Base-by-base conservation (phyloP, 176 grass and related monocot species). In the Cenchrus fungigraminus region DNA sequence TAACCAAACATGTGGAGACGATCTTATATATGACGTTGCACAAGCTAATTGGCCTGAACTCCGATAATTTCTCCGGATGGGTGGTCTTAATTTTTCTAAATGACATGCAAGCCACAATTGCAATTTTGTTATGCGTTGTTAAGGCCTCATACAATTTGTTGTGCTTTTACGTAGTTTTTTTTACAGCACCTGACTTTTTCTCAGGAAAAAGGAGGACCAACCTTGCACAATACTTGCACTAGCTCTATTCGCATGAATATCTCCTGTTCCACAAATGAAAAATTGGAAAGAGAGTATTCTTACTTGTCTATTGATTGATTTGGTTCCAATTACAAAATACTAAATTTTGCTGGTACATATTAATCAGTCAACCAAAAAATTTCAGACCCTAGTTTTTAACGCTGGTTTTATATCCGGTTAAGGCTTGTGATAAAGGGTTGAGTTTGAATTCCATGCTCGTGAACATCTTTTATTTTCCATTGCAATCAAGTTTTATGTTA, bases 331-430 rank as follows among this genome's bases (percentile, higher is more conserved):
- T 45, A 45, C 4, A 45, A 45, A 45, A 45, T 45, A 45, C 43
- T 45, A 45, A 45, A 45, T 45, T 45, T 45, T 6, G 10, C 66
- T 66, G 61, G 31, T 76, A 29, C 31, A 15, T 12, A 55, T 31
- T 57, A 54, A 53, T 55, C 45, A 46, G 52, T 14, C 40, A 85
- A 85, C 37, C 31, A 25, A 74, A 64, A 43, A 37, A 20, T 54
- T 28, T 55, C 0, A 29, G 37, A 67, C 60, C 46, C 6, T 84
- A 16, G 13, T 76, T 65, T 49, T 65, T 65, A 75, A 56, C 49
- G 29, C 5, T 65, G 32, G 22, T 25, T 54, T 0, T 14, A 4
- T 19, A 67, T 67, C 32, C 0, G 14, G 32, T 44, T 25, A 25
- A 25, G 22, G 22, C 22, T 25, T 25, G 22, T 25, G 22, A 25